Conservation (phyloP, 495 filamentous ascomycete species). For the Xylaria cubensis region DNA sequence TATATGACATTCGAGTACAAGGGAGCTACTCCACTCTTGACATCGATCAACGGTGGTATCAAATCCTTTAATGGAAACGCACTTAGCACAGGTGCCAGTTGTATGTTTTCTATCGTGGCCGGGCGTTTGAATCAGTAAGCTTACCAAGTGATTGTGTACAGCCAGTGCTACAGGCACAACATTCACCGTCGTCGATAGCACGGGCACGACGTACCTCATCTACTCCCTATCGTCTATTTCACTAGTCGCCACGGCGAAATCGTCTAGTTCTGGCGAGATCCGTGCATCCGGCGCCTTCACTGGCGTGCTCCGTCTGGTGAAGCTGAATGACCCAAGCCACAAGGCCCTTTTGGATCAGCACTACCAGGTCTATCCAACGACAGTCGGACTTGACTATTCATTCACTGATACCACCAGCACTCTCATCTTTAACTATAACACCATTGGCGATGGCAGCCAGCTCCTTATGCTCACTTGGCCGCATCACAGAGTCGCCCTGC, state of each 20-base stretch:
- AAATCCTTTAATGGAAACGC: not conserved
- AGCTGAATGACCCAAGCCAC: not conserved
- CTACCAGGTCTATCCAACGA: not conserved
- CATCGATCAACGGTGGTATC: not conserved
- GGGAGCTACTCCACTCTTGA: not conserved
- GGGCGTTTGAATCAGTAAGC: not conserved
- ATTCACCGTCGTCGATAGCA: not conserved
- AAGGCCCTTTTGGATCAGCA: not conserved
- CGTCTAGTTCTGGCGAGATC: not conserved
- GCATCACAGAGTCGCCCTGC: conserved; percentile 1
- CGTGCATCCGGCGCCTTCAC: not conserved
- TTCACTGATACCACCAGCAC: not conserved
- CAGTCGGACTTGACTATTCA: not conserved
- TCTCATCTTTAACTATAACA: not conserved
- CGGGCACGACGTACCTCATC: not conserved
- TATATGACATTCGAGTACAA: conserved; percentile 3
- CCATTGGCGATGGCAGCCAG: not conserved
- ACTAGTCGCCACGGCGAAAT: not conserved
- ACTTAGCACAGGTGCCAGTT: conserved; percentile 11
- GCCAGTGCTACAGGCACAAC: not conserved
- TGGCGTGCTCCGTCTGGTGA: not conserved
- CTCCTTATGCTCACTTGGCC: conserved; percentile 1
- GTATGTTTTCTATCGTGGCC: not conserved
- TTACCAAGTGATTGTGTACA: not conserved
- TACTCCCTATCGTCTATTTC: conserved; percentile 1